Conservation (phyloP, 768 basidiomycete species). For the Phylloporus scabripes region DNA sequence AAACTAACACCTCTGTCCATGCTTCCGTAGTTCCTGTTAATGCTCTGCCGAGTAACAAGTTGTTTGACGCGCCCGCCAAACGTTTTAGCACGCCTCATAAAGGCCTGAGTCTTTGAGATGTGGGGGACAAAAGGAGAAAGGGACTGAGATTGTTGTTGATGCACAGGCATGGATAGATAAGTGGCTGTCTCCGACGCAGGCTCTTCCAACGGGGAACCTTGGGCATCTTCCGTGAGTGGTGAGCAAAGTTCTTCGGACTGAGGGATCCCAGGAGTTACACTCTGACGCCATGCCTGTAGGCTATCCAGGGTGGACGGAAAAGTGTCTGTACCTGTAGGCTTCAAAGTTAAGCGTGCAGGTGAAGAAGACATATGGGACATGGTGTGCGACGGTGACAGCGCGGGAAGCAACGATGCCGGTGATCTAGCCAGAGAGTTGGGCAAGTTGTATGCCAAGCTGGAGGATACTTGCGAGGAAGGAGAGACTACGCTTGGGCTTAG, state of each 20-base stretch:
- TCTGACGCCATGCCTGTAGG: conserved; percentile 28
- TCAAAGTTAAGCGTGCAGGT: conserved; percentile 16
- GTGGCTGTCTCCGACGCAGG: conserved; percentile 3
- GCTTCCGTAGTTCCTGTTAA: conserved; percentile 9
- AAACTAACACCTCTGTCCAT: conserved; percentile 20
- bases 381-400: conserved; percentile 7
- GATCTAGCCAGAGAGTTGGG: conserved; percentile 14
- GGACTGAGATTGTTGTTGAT: conserved; percentile 3
- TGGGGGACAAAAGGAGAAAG: conserved; percentile 1
- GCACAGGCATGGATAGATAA: conserved; percentile 5
- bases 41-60: conserved; percentile 16
- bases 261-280: conserved; percentile 14
- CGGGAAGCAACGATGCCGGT: conserved; percentile 13
- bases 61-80: conserved; percentile 28
- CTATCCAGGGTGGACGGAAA: conserved; percentile 28
- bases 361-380: conserved; percentile 14
- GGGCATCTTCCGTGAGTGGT: conserved; percentile 12
- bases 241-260: conserved; percentile 14
- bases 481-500: conserved; percentile 19
- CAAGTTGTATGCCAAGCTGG: conserved; percentile 10
- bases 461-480: conserved; percentile 18
- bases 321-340: conserved; percentile 27
- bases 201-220: conserved; percentile 5
- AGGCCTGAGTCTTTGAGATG: conserved; percentile 10
- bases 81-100: conserved; percentile 25